phyloP scores from a whole-genome alignment of 208 protist genomes.

The Balamuthia mandrillaris region DNA sequence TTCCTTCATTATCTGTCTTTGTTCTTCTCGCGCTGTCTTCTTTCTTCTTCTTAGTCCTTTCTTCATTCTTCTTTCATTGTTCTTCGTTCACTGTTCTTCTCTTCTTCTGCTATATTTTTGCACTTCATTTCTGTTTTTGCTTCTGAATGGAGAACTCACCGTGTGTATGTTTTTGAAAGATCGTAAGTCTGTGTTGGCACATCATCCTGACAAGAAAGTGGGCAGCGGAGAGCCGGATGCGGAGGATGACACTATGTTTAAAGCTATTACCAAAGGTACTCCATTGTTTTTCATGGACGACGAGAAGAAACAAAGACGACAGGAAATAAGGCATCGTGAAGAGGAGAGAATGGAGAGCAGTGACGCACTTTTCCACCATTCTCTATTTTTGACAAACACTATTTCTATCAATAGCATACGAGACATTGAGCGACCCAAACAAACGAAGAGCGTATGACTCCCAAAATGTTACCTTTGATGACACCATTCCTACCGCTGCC shows the following conservation, averaged over 20 bases:
- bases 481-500: slow-evolving; percentile 78
- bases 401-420: slow-evolving; percentile 78
- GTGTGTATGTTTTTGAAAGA: slow-evolving; percentile 44
- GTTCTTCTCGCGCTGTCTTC: background rate
- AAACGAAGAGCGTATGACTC: slow-evolving; percentile 88
- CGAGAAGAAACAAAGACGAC: too few species aligned
- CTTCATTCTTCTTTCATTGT: background rate
- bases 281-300: background rate
- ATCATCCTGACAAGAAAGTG: slow-evolving; percentile 91
- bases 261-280: slow-evolving; percentile 77
- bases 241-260: slow-evolving; percentile 82
- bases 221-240: slow-evolving; percentile 45
- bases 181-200: slow-evolving; percentile 84
- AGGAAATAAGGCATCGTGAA: too few species aligned
- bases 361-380: too few species aligned
- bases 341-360: too few species aligned
- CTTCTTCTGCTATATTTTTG: background rate
- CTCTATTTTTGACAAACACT: too few species aligned
- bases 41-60: background rate
- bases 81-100: background rate
- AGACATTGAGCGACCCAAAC: slow-evolving; percentile 85
- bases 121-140: background rate
- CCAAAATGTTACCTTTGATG: slow-evolving; percentile 87
- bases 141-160: too few species aligned
- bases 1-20: background rate